phyloP scores from a whole-genome alignment of 108 stramenopile genomes.

The Aureococcus anophagefferens region DNA sequence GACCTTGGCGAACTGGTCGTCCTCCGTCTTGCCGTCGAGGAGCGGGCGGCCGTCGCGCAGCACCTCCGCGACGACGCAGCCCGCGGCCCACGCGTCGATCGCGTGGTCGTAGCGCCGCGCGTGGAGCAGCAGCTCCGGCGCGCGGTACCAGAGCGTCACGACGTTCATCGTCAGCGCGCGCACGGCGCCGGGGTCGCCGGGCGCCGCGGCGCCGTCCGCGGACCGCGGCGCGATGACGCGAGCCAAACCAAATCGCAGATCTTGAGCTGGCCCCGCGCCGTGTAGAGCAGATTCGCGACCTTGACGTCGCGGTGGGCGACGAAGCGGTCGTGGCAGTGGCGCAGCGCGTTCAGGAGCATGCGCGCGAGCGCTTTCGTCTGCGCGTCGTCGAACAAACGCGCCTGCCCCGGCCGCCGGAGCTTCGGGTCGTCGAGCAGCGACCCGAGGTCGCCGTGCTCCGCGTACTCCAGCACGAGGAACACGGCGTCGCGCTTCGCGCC shows the following conservation, averaged over 20 bases:
- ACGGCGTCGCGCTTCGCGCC: constrained; percentile 62
- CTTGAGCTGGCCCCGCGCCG: constrained; percentile 70
- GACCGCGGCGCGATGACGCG: too few species aligned
- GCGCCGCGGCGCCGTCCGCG: constrained; percentile 87
- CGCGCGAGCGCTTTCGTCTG: constrained; percentile 60
- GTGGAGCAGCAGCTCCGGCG: constrained; percentile 89
- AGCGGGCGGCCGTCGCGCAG: constrained; percentile 68
- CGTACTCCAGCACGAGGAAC: constrained; percentile 76
- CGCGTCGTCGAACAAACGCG: constrained; percentile 54
- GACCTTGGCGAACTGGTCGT: constrained; percentile 79
- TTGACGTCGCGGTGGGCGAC: constrained; percentile 85
- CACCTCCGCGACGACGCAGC: constrained; percentile 97
- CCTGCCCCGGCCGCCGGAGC: constrained; percentile 56
- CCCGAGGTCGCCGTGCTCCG: constrained; percentile 62
- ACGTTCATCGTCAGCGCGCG: constrained; percentile 79
- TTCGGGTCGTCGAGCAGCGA: constrained; percentile 64
- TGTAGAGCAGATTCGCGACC: constrained; percentile 55
- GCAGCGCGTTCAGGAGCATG: constrained; percentile 72
- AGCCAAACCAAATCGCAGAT: constrained; percentile 97
- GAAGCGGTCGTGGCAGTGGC: constrained; percentile 71
- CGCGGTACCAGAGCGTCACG: constrained; percentile 95
- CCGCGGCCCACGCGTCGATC: constrained; percentile 89
- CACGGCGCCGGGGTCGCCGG: constrained; percentile 67
- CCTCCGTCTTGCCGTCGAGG: constrained; percentile 69
- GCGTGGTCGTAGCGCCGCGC: constrained; percentile 71